Conservation (phyloP, 768 basidiomycete species). For the Termitomyces sp. region DNA sequence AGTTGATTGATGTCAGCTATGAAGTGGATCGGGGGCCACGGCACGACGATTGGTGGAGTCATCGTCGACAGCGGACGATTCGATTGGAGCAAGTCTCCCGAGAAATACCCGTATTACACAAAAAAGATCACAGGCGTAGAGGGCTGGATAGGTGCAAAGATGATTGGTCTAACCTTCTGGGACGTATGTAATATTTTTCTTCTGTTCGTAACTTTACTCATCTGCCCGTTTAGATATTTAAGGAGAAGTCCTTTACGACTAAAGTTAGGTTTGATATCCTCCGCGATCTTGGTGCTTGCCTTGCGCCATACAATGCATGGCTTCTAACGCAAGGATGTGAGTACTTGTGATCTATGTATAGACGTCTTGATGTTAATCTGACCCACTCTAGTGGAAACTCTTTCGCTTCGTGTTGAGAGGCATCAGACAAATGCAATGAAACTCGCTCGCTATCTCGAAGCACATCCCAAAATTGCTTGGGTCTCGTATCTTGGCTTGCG, state of each 20-base stretch:
- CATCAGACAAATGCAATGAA: conserved; percentile 55
- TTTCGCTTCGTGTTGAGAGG: conserved; percentile 54
- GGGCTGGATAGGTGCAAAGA: conserved; percentile 7
- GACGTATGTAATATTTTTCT: conserved; percentile 4
- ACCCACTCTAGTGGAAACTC: conserved; percentile 42
- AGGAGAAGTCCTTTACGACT: conserved; percentile 14
- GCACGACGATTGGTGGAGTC: conserved; percentile 65
- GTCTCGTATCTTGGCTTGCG: conserved; percentile 60
- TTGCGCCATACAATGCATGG: conserved; percentile 58
- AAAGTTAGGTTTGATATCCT: conserved; percentile 45
- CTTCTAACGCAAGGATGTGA: conserved; percentile 47
- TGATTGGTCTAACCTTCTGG: conserved; percentile 13
- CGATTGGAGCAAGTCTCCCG: conserved; percentile 48
- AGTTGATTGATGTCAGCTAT: conserved; percentile 25
- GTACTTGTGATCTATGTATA: neutral
- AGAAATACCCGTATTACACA: conserved; percentile 30
- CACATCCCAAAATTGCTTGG: conserved; percentile 56
- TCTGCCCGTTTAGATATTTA: conserved; percentile 10
- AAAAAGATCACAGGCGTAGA: conserved; percentile 5
- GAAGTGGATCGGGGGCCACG: conserved; percentile 67
- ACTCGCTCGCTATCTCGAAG: conserved; percentile 39
- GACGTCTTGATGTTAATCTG: neutral
- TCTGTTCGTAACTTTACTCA: too few species aligned
- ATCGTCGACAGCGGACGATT: conserved; percentile 60
- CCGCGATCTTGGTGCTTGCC: conserved; percentile 48